A percentile compares a stretch with the other conserved stretches of the same genome.
phyloP scores from a whole-genome alignment of 176 grass and related monocot species.

The Aegilops sharonensis region DNA sequence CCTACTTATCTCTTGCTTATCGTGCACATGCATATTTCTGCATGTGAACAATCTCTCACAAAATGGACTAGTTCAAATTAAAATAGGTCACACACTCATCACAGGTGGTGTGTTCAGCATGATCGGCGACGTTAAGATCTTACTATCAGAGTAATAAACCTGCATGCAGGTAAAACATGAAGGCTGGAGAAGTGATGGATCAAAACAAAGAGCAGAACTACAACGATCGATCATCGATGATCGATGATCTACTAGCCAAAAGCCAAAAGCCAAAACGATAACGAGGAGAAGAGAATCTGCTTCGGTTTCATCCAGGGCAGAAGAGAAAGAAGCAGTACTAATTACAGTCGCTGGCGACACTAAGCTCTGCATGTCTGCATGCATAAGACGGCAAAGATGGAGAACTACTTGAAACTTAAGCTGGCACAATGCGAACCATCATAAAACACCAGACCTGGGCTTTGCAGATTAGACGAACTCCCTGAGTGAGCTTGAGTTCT shows the following conservation, averaged over 20 bases:
- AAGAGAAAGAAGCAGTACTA: background rate
- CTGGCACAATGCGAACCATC: background rate
- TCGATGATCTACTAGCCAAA: background rate
- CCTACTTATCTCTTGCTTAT: slow-evolving; percentile 43
- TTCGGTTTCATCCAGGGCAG: background rate
- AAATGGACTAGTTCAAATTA: background rate
- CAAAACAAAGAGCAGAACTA: background rate
- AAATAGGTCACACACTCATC: background rate
- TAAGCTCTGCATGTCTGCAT: background rate
- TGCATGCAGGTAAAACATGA: background rate
- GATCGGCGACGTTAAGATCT: background rate
- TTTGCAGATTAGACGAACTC: slow-evolving; percentile 19
- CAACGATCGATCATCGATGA: background rate
- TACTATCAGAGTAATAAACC: background rate
- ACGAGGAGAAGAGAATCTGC: background rate
- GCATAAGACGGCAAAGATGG: background rate
- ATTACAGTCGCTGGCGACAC: background rate
- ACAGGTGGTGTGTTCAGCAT: background rate
- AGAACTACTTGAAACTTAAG: background rate
- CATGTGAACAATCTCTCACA: background rate
- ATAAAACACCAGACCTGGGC: background rate
- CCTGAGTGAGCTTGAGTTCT: background rate
- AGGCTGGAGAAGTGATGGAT: background rate
- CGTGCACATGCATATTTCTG: background rate
- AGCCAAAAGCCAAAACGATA: background rate